These are phyloP conservation scores for Jackrogersella minutella DNA, from an alignment of 495 filamentous ascomycete genomes.

Conservation along the genomic window DNA sequence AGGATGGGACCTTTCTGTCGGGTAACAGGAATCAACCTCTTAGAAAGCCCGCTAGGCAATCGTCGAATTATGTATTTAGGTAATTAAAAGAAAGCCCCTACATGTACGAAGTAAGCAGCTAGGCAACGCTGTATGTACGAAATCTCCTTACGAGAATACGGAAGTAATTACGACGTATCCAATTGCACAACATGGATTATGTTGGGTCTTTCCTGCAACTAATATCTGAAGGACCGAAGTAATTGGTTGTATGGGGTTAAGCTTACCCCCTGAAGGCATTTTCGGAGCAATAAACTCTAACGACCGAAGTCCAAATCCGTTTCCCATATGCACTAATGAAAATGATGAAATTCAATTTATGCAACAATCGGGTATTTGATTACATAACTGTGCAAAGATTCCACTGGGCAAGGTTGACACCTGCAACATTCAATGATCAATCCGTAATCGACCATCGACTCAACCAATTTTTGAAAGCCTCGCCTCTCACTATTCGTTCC, in stretches of 20 bases:
- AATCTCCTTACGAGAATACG: no score
- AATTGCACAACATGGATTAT: constrained; percentile 1
- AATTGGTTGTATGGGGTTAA: constrained; percentile 28
- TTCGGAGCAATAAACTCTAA: constrained; percentile 10
- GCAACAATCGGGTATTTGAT: constrained; percentile 12
- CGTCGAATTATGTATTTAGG: not conserved
- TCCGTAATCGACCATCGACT: constrained; percentile 20
- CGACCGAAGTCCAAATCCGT: not conserved
- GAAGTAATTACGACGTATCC: not conserved
- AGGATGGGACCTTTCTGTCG: constrained; percentile 1
- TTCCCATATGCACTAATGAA: not conserved
- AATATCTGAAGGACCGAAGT: not conserved
- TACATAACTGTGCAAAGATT: constrained; percentile 1
- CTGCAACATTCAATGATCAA: no score
- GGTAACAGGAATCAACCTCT: not conserved
- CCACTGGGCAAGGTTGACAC: constrained; percentile 7
- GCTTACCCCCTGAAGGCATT: not conserved
- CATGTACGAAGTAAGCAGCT: not conserved
- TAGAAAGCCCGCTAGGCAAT: not conserved
- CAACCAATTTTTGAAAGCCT: not conserved
- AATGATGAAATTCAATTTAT: constrained; percentile 5
- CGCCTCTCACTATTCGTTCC: not conserved
- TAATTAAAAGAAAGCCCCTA: no score
- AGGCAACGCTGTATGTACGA: not conserved
- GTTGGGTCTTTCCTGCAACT: not conserved